These are phyloP conservation scores for Aquilaria agallochum DNA, from an alignment of 441 rosid genomes.

Conservation along the genomic window DNA sequence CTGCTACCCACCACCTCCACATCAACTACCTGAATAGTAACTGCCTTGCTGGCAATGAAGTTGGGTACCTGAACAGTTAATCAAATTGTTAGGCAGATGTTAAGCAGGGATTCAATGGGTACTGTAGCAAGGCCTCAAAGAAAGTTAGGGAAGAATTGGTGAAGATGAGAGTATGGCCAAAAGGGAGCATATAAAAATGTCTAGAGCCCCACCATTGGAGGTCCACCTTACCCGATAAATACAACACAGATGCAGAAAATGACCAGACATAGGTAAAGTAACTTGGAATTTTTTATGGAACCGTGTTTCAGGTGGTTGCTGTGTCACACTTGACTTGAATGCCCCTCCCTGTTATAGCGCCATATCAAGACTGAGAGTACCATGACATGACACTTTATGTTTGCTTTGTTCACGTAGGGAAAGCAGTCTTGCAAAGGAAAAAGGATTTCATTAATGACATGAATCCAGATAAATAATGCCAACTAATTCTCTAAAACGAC, in stretches of 20 bases:
- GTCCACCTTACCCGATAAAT: conserved; percentile 10
- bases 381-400: too few relatives aligned
- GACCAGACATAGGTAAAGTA: conserved; percentile 22
- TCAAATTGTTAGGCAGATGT: too few relatives aligned
- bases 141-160: conserved; percentile 29
- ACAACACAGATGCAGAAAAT: too few relatives aligned
- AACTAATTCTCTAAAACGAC: conserved; percentile 15
- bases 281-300: conserved; percentile 16
- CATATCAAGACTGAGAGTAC: background rate
- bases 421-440: conserved; percentile 10
- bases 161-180: conserved; percentile 19
- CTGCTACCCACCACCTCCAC: too few relatives aligned
- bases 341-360: background rate
- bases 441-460: conserved; percentile 30
- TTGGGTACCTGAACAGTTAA: too few relatives aligned
- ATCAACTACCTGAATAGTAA: too few relatives aligned
- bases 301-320: conserved; percentile 10
- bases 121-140: conserved; percentile 2
- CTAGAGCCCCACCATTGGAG: conserved; percentile 20
- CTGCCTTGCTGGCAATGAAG: too few relatives aligned
- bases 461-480: conserved; percentile 27
- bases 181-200: conserved; percentile 21
- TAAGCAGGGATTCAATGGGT: too few relatives aligned
- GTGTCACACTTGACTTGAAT: too few relatives aligned
- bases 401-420: background rate